These are phyloP conservation scores for Sporothrix globosa DNA, from an alignment of 2,329 filamentous ascomycete species.

Conservation along the genomic window DNA sequence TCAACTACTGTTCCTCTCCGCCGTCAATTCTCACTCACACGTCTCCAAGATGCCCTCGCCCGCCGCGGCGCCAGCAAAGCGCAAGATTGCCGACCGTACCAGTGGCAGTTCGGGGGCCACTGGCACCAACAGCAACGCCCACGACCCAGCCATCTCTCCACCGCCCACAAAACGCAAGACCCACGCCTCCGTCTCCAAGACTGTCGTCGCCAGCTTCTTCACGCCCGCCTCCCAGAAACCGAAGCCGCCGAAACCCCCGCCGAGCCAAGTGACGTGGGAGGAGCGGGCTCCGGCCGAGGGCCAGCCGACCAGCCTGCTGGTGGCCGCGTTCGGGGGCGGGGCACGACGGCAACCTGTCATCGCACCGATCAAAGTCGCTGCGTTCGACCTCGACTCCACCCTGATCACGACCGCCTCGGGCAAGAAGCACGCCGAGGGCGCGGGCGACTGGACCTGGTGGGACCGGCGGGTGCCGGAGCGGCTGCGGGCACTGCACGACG, in stretches of 20 bases:
- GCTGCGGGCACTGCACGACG: slow-evolving; percentile 68
- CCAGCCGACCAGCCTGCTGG: slow-evolving; percentile 64
- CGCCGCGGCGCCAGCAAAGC: not conserved
- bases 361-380: slow-evolving; percentile 56
- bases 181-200: slow-evolving; percentile 59
- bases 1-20: not conserved
- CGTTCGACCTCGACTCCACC: slow-evolving; percentile 84
- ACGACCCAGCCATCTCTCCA: slow-evolving; percentile 54
- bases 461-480: slow-evolving; percentile 67
- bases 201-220: slow-evolving; percentile 81
- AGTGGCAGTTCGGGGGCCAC: not conserved
- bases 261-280: slow-evolving; percentile 71
- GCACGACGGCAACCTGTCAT: slow-evolving; percentile 48
- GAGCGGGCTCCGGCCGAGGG: slow-evolving; percentile 60
- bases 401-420: slow-evolving; percentile 79
- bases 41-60: not conserved
- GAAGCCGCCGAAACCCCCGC: slow-evolving; percentile 59
- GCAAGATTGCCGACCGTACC: slow-evolving; percentile 7
- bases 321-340: slow-evolving; percentile 64
- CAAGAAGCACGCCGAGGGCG: slow-evolving; percentile 71
- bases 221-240: slow-evolving; percentile 83
- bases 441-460: slow-evolving; percentile 95
- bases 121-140: not conserved
- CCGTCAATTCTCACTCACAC: not conserved
- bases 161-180: slow-evolving; percentile 57